Conservation (phyloP, 495 filamentous ascomycete genomes). For the Talaromyces trachyspermus region DNA sequence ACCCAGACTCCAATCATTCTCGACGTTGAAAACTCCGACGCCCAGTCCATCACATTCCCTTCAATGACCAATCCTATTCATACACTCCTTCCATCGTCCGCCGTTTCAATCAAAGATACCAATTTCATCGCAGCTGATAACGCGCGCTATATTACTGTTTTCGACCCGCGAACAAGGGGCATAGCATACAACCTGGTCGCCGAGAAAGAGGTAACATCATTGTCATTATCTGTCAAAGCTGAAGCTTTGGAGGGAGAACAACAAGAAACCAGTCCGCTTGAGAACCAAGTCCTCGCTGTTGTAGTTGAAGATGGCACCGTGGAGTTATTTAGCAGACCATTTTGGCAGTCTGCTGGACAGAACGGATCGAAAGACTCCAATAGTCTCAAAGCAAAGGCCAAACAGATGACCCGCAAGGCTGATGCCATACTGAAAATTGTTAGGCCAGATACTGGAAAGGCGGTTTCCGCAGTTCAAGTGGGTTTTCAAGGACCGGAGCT, state of each 20-base stretch:
- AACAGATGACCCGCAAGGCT: constrained; percentile 43
- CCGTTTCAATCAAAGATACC: constrained; percentile 21
- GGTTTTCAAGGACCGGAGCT: constrained; percentile 43
- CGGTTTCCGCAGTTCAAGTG: constrained; percentile 39
- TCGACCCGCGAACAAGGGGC: constrained; percentile 35
- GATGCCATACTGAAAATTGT: constrained; percentile 43
- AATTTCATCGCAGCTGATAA: constrained; percentile 42
- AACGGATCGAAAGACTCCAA: constrained; percentile 21
- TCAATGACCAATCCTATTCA: constrained; percentile 49
- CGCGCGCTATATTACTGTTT: constrained; percentile 51
- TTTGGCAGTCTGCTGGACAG: constrained; percentile 27
- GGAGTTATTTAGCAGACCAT: constrained; percentile 51
- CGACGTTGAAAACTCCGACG: constrained; percentile 34
- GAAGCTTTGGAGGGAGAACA: constrained; percentile 6
- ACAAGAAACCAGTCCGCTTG: constrained; percentile 12
- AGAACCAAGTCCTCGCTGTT: constrained; percentile 40
- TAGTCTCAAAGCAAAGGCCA: constrained; percentile 38
- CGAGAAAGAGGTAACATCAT: constrained; percentile 40
- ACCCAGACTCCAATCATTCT: constrained; percentile 49
- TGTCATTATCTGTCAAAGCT: constrained; percentile 24
- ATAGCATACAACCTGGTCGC: constrained; percentile 46
- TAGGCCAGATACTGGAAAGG: constrained; percentile 35
- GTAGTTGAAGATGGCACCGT: constrained; percentile 49
- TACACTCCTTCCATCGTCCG: constrained; percentile 37
- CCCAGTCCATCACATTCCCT: constrained; percentile 35